Evolutionary conservation across 257 asterid species (phyloP), one percentile per base, ranked within the genome.

Genomic region (Echites panduratus): DNA sequence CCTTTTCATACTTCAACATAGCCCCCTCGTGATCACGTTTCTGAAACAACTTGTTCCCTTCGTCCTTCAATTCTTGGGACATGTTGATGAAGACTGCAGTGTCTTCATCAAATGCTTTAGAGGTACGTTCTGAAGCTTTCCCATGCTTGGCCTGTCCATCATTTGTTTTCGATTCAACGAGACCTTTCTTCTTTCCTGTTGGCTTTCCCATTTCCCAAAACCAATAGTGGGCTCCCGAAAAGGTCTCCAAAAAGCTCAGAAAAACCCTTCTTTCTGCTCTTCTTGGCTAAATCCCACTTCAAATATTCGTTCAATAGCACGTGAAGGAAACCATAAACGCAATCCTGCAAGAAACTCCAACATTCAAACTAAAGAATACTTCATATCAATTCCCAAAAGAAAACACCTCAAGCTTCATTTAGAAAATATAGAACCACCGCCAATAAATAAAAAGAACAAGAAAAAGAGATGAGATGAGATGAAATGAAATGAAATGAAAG

Each of bases 41-140:
- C 85, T 90, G 95, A 81, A 82, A 89, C 70, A 89, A 71, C 48
- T 54, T 87, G 86, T 89, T 87, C 32, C 96, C 98, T 76, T 93
- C 98, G 62, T 93, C 98, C 88, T 89, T 93, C 82, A 93, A 76
- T 70, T 93, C 98, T 48, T 83, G 95, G 62, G 98, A 90, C 98
- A 90, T 89, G 80, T 77, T 83, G 84, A 93, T 87, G 88, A 93
- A 93, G 66, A 93, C 82, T 24, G 96, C 92, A 65, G 97, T 93
- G 83, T 93, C 98, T 75, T 93, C 97, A 75, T 93, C 98, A 76
- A 87, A 81, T 6, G 90, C 85, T 84, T 86, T 89, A 3, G 96
- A 84, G 72, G 80, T 82, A 27, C 84, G 89, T 40, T 86, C 90
- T 9, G 78, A 26, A 66, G 84, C 71, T 76, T 85, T 89, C 66